Percentiles rank a stretch among this genome's conserved stretches.
phyloP scores from a whole-genome alignment of 2,329 filamentous ascomycete species.

The Fusarium sp. region DNA sequence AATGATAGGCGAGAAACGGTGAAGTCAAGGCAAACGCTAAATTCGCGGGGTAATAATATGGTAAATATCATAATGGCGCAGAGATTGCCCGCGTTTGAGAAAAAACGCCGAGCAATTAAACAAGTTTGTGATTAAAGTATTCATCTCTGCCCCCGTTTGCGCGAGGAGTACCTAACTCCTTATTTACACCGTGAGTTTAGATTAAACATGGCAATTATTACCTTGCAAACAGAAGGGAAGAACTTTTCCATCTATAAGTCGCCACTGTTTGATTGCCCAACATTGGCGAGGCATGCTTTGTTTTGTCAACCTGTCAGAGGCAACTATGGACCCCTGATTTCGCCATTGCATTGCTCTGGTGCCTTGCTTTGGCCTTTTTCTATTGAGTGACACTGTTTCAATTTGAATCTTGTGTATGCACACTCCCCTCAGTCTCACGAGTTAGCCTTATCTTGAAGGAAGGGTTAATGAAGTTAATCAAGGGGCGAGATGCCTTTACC shows the following conservation, averaged over 20 bases:
- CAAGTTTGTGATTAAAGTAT: background rate
- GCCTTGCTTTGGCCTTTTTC: background rate
- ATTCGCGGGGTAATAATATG: background rate
- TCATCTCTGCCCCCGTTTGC: background rate
- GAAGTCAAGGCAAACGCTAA: background rate
- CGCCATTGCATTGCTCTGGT: background rate
- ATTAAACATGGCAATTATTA: background rate
- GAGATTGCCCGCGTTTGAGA: slow-evolving; percentile 2
- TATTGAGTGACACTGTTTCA: background rate
- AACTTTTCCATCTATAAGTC: background rate
- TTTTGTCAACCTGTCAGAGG: background rate
- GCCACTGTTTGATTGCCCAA: background rate
- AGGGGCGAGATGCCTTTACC: background rate
- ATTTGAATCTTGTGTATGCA: background rate
- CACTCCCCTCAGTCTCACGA: background rate
- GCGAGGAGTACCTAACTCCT: background rate
- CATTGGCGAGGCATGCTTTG: background rate
- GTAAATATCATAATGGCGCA: background rate
- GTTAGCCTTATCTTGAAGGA: background rate
- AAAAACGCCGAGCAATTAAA: background rate
- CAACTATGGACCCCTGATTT: background rate
- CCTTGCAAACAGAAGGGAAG: background rate
- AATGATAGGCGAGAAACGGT: background rate
- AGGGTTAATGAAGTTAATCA: background rate
- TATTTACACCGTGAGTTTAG: background rate